Conservation (phyloP, 768 basidiomycete species). For the Lentinus brumalis region DNA sequence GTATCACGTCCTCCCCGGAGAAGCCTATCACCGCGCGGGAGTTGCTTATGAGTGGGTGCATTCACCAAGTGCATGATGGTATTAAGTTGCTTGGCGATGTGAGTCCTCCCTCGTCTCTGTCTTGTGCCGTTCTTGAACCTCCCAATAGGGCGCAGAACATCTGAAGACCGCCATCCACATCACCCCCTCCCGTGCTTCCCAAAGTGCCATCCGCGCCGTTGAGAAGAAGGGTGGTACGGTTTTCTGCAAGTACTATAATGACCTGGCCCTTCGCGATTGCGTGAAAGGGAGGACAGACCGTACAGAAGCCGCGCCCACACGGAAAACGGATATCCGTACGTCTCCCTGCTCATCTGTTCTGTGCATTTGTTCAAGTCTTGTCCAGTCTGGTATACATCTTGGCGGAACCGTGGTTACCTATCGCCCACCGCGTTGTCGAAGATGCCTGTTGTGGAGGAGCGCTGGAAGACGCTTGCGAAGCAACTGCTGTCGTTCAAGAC, state of each 20-base stretch:
- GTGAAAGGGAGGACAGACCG: slow-evolving; percentile 73
- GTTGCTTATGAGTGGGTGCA: slow-evolving; percentile 80
- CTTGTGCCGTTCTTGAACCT: not conserved
- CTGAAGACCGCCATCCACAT: slow-evolving; percentile 77
- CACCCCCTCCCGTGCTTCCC: slow-evolving; percentile 81
- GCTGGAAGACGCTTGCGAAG: slow-evolving; percentile 66
- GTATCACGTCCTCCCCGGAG: slow-evolving; percentile 74
- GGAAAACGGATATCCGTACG: slow-evolving; percentile 45
- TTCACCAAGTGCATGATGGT: slow-evolving; percentile 88
- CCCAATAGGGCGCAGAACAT: slow-evolving; percentile 60
- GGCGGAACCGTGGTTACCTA: slow-evolving; percentile 75
- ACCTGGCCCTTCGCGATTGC: slow-evolving; percentile 78
- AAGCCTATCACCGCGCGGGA: slow-evolving; percentile 88
- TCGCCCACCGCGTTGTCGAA: slow-evolving; percentile 57
- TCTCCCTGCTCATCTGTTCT: slow-evolving; percentile 1
- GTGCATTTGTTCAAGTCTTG: not conserved
- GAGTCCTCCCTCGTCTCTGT: slow-evolving; percentile 24
- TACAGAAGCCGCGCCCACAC: slow-evolving; percentile 77
- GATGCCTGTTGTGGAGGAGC: slow-evolving; percentile 66
- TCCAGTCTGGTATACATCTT: slow-evolving; percentile 77
- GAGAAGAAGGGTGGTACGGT: slow-evolving; percentile 82
- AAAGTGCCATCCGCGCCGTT: slow-evolving; percentile 82
- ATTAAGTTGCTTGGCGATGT: slow-evolving; percentile 90
- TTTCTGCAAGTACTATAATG: slow-evolving; percentile 90
- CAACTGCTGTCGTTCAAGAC: slow-evolving; percentile 58